Evolutionary conservation across 176 grass and related monocot species (phyloP), one percentile per base, ranked within the genome.

Genomic region (Triticum monococcum): DNA sequence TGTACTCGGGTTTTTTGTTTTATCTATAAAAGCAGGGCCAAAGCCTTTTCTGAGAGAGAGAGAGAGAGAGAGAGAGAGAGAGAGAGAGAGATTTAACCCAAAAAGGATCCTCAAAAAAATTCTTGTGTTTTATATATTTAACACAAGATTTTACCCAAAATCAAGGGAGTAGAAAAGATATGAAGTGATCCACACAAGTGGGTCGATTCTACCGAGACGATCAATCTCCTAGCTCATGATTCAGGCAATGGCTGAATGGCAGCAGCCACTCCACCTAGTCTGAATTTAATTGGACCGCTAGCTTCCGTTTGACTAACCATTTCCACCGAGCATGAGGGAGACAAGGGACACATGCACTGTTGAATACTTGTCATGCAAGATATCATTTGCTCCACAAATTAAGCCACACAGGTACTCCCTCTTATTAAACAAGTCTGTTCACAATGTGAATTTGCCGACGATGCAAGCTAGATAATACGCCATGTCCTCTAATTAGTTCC

Each of bases 341-440:
- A 87, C 85, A 84, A 69, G 68, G 8, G 48, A 87, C 89, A 87
- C 81, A 84, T 87, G 85, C 85, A 75, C 70, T 88, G 82, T 81
- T 85, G 28, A 64, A 85, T 62, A 77, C 77, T 88, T 85, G 82
- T 11, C 63, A 85, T 69, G 71, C 86, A 88, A 91, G 81, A 35
- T 63, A 76, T 52, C 68, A 68, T 84, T 88, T 88, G 81, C 81
- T 63, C 70, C 81, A 8, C 18, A 70, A 80, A 77, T 64, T 88
- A 88, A 77, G 69, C 81, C 12, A 83, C 46, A 68, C 59, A 22
- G 56, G 56, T 9, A 45, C 6, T 16, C 71, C 41, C 30, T 5
- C 23, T 75, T 30, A 26, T 14, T 79, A 68, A 50, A 17, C 6
- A 72, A 35, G 64, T 84, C 30, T 77, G 32, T 23, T 69, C 81